A percentile compares a stretch with the other conserved stretches of the same genome.
phyloP scores from a whole-genome alignment of 2,329 filamentous ascomycete species.

The Pyricularia grisea region DNA sequence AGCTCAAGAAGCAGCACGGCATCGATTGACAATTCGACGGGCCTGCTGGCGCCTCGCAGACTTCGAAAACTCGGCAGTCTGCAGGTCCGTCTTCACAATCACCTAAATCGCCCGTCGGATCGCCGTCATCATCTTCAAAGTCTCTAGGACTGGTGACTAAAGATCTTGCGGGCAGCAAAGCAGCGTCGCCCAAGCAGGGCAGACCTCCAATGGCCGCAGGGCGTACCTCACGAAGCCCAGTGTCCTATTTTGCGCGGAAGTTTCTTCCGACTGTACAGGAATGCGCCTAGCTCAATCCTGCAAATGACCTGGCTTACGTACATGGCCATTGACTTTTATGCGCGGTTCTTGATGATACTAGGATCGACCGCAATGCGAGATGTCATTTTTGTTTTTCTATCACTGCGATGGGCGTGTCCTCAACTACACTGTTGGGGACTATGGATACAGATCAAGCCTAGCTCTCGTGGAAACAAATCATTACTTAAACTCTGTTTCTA shows the following conservation, averaged over 20 bases:
- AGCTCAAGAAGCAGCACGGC: slow-evolving; percentile 93
- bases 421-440: neutral
- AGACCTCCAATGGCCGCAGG: slow-evolving; percentile 24
- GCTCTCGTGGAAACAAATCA: neutral
- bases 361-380: neutral
- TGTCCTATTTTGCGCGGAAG: slow-evolving; percentile 26
- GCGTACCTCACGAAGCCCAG: slow-evolving; percentile 23
- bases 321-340: neutral
- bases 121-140: slow-evolving; percentile 16
- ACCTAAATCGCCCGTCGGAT: slow-evolving; percentile 26
- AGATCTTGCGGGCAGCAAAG: slow-evolving; percentile 1
- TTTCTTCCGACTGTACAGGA: slow-evolving; percentile 25
- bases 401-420: neutral
- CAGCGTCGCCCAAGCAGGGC: slow-evolving; percentile 34
- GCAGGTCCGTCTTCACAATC: slow-evolving; percentile 51
- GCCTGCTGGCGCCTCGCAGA: slow-evolving; percentile 47
- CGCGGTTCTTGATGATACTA: neutral
- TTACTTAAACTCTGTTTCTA: neutral
- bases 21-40: slow-evolving; percentile 91
- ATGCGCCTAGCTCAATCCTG: slow-evolving; percentile 14
- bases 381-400: neutral
- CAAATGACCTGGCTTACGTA: neutral
- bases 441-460: neutral
- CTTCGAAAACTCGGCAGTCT: slow-evolving; percentile 33
- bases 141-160: slow-evolving; percentile 22